Conservation (phyloP, 345 rosid genomes). For the Populus euphratica region DNA sequence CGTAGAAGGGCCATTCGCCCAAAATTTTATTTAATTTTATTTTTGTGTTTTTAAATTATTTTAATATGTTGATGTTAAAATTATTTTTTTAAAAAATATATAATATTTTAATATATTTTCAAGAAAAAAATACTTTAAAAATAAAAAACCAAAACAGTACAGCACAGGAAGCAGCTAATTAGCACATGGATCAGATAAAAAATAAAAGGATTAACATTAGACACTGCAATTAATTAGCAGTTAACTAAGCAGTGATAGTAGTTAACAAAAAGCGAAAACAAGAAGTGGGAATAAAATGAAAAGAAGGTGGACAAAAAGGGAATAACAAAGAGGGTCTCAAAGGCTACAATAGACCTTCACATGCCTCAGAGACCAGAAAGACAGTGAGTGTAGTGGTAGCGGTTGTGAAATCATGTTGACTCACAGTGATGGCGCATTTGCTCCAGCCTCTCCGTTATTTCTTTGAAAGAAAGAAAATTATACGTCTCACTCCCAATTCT, state of each 20-base stretch:
- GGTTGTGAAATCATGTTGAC: conserved; percentile 48
- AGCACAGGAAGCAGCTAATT: not conserved
- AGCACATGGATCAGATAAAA: too few species aligned
- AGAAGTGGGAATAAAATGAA: not conserved
- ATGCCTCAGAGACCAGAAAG: conserved; percentile 24
- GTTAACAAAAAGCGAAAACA: not conserved
- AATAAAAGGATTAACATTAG: not conserved
- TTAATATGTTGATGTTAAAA: too few species aligned
- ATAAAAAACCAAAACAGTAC: too few species aligned
- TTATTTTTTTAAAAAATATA: too few species aligned
- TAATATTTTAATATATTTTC: too few species aligned
- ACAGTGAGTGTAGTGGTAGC: conserved; percentile 17
- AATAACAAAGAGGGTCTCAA: conserved; percentile 14
- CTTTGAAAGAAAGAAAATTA: not conserved
- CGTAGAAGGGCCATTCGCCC: not conserved
- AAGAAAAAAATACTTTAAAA: too few species aligned
- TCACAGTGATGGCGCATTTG: conserved; percentile 32
- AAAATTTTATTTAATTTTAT: too few species aligned
- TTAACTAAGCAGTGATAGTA: not conserved
- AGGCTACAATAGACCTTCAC: conserved; percentile 31
- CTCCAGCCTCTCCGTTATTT: conserved; percentile 31
- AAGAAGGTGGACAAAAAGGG: conserved; percentile 17
- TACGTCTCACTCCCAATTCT: not conserved
- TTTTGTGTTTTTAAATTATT: too few species aligned
- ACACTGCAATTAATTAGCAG: not conserved